Evolutionary conservation across 176 grass and related monocot species (phyloP).

Genomic region (Elaeis guineensis): DNA sequence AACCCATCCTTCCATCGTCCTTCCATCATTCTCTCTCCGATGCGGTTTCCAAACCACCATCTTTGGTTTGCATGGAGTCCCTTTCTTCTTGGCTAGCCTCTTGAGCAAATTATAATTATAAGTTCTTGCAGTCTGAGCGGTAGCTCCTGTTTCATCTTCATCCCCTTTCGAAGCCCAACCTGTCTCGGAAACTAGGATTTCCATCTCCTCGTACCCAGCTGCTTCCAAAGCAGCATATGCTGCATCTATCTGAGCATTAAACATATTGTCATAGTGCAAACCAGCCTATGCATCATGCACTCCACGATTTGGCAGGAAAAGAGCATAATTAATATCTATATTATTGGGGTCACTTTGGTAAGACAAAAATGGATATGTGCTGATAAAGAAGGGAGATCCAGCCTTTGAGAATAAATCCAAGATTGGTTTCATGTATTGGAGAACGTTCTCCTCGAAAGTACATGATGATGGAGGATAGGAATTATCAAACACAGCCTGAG

Average conservation of each 20-base stretch:
- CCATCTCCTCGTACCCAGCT: constrained; percentile 66
- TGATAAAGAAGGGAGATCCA: constrained; percentile 79
- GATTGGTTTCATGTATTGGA: constrained; percentile 34
- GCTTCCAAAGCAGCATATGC: constrained; percentile 66
- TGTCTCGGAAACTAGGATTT: constrained; percentile 77
- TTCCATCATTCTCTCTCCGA: too few species aligned
- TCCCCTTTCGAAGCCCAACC: constrained; percentile 82
- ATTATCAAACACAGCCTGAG: constrained; percentile 56
- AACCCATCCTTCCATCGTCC: too few species aligned
- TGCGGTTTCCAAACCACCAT: too few species aligned
- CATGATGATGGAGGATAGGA: constrained; percentile 69
- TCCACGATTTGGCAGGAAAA: constrained; percentile 63
- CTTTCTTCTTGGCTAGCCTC: constrained; percentile 44
- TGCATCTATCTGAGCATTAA: constrained; percentile 80
- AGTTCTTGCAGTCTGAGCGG: constrained; percentile 53
- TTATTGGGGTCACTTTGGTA: constrained; percentile 59
- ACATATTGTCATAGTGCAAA: constrained; percentile 81
- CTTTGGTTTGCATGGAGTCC: constrained; percentile 61
- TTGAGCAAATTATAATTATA: constrained; percentile 55
- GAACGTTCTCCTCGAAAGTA: constrained; percentile 48
- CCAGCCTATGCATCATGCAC: constrained; percentile 48
- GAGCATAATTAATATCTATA: constrained; percentile 67
- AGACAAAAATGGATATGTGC: constrained; percentile 88
- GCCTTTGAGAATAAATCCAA: constrained; percentile 64
- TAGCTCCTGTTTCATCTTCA: constrained; percentile 53